phyloP scores from a whole-genome alignment of 805 yeast species.

The Candida succiphila region DNA sequence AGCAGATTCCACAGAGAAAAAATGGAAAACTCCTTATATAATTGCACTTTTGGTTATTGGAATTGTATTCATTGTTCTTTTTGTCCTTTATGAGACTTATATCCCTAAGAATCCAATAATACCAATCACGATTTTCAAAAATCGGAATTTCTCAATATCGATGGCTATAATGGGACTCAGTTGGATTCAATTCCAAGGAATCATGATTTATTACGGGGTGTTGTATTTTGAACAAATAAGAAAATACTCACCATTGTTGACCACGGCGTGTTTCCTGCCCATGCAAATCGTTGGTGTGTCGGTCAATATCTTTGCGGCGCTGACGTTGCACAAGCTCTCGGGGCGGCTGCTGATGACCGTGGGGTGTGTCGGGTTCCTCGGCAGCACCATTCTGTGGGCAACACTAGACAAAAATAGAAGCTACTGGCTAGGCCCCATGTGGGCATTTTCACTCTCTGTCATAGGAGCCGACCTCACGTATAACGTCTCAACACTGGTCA shows the following conservation, averaged over 20 bases:
- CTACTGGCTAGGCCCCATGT: slow-evolving; percentile 33
- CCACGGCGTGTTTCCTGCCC: slow-evolving; percentile 28
- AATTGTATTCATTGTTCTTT: slow-evolving; percentile 15
- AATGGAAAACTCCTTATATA: slow-evolving; percentile 34
- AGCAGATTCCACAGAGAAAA: slow-evolving; percentile 23
- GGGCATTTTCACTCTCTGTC: slow-evolving; percentile 22
- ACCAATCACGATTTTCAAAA: slow-evolving; percentile 30
- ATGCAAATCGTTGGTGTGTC: slow-evolving; percentile 25
- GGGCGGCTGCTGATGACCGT: slow-evolving; percentile 23
- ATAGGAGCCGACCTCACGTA: slow-evolving; percentile 32
- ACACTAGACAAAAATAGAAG: slow-evolving; percentile 17
- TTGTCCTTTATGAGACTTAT: slow-evolving; percentile 25
- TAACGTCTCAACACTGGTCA: slow-evolving; percentile 29
- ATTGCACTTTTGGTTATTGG: slow-evolving; percentile 27
- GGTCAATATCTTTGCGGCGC: slow-evolving; percentile 29
- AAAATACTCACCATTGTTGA: slow-evolving; percentile 23
- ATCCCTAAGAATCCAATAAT: slow-evolving; percentile 26
- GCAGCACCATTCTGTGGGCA: slow-evolving; percentile 26
- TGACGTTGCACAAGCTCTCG: slow-evolving; percentile 26
- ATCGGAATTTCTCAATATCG: slow-evolving; percentile 22
- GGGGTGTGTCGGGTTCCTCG: slow-evolving; percentile 19
- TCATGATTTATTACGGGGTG: slow-evolving; percentile 22
- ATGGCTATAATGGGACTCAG: slow-evolving; percentile 22
- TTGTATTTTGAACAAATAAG: slow-evolving; percentile 27
- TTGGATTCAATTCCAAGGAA: slow-evolving; percentile 29